Base-by-base conservation (phyloP, 306 rosid genomes). In the Trifolium pratense region DNA sequence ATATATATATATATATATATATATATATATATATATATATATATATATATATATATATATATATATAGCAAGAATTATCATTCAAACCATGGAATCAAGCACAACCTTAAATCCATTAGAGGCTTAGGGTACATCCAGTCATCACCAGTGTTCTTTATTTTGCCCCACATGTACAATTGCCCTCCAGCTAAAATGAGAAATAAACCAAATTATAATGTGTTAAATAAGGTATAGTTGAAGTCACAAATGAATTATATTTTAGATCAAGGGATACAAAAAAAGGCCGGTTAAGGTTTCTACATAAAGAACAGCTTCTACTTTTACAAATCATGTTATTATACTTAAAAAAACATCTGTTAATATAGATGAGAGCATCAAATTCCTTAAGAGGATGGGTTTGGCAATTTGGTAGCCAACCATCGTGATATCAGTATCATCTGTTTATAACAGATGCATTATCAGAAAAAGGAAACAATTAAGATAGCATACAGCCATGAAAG, bases 51-150 rank as follows among this genome's bases (percentile, higher is more conserved):
- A n/a, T n/a, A n/a, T n/a, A n/a, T n/a, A n/a, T 55, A 51, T 17
- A 40, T 32, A 42, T 32, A 42, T 49, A 65, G 31, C 46, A 75
- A 9, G 12, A 64, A 70, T 7, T 40, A 65, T 76, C 16, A 65
- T 23, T 32, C 74, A 18, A 73, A 65, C 29, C 32, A 53, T 36
- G 65, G 37, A 51, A 66, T 69, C 63, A 71, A 72, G 66, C 25
- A 58, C 68, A 80, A 94, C 99, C 99, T 94, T 85, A 94, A 90
- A 85, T 94, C 99, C 96, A 94, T 73, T 42, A 89, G 93, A 74
- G 99, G 99, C 80, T 94, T 91, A 21, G 99, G 97, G 85, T 94
- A 94, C 99, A 94, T 94, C 99, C 96, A 94, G 79, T 94, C 99
- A 84, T 94, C 99, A n/a, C 99, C 99, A 0, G 91, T 74, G 66